Conservation (phyloP, 495 filamentous ascomycete genomes). For the Neurospora sp. region DNA sequence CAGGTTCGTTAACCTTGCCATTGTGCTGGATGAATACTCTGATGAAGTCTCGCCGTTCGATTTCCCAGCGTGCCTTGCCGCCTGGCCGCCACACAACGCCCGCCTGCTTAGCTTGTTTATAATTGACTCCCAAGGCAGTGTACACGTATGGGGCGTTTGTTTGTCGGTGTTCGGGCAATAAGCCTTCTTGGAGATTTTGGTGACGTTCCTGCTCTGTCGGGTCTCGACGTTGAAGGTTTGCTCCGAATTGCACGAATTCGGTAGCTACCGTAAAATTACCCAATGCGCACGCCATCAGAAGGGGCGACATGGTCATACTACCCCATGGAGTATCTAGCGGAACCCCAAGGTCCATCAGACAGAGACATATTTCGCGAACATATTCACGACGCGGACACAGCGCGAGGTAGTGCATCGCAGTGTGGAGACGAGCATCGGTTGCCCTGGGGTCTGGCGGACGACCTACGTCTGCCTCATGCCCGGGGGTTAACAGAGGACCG, state of each 20-base stretch:
- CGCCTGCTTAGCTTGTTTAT: not conserved
- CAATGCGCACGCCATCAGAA: not conserved
- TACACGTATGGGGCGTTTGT: not conserved
- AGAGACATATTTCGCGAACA: not conserved
- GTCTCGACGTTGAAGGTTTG: not conserved
- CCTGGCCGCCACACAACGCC: not conserved
- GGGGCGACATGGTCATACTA: not conserved
- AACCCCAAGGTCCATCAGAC: not conserved
- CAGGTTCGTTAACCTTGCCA: not conserved
- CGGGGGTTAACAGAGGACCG: not conserved
- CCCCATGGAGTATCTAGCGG: not conserved
- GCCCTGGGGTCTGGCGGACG: not conserved
- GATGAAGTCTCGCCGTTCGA: not conserved
- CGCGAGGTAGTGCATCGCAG: conserved; percentile 3
- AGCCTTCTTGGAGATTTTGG: not conserved
- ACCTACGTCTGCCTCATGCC: not conserved
- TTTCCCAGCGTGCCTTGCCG: not conserved
- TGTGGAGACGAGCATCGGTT: not conserved
- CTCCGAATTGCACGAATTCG: not conserved
- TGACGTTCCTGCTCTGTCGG: not conserved
- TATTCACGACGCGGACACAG: not conserved
- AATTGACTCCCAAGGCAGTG: not conserved
- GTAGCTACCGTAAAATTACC: not conserved
- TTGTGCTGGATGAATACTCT: not conserved
- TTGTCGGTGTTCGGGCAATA: not conserved